Base-by-base conservation (phyloP, 2,329 filamentous ascomycete genomes). In the Nannizziopsis barbatae region DNA sequence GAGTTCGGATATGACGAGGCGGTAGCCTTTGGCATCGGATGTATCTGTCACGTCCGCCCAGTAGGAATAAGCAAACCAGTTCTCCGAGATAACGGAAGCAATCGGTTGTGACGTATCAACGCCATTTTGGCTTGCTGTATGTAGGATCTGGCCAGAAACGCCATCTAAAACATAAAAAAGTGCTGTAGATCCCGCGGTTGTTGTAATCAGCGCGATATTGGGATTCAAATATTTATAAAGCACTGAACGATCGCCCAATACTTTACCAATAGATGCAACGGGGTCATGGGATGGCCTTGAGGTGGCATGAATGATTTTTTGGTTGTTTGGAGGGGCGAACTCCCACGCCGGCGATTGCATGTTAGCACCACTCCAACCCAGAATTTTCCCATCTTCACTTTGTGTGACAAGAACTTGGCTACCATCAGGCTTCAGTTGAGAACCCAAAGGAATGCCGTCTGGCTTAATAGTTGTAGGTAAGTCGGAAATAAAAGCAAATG, bases 171-270 rank as follows among this genome's bases (percentile, higher is more conserved):
- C 73, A 59, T 90, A 88, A 53, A 93, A 74, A 0, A 80, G 81
- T 6, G 87, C 78, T 1, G 74, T 75, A 2, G 71, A 69, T 17
- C 82, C 75, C 31, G 83, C 75, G 2, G 81, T 69, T 1, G 85
- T 75, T 1, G 84, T 85, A 40, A 95, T 73, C 0, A 96, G 75
- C 2, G 88, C 73, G 5, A 86, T 76, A 66, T 94, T 95, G 0
- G 86, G 80, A 68, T 93, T 95, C 36, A 98, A 71, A 63, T 96
- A 96, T 69, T 98, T 98, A 78, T 98, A 98, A 54, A 90, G 77
- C 42, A 98, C 92, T n/a, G 81, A 82, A 38, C 92, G 80, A 60
- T 98, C 84, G 20, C 88, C 89, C 17, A 98, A 77, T 1, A 96
- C 92, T 51, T 86, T 87, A 8, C 92, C 92, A 57, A 98, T 95